A percentile compares a stretch with the other conserved stretches of the same genome.
Evolutionary conservation across 768 basidiomycete species (phyloP).

Genomic region (Kwoniella europaea): DNA sequence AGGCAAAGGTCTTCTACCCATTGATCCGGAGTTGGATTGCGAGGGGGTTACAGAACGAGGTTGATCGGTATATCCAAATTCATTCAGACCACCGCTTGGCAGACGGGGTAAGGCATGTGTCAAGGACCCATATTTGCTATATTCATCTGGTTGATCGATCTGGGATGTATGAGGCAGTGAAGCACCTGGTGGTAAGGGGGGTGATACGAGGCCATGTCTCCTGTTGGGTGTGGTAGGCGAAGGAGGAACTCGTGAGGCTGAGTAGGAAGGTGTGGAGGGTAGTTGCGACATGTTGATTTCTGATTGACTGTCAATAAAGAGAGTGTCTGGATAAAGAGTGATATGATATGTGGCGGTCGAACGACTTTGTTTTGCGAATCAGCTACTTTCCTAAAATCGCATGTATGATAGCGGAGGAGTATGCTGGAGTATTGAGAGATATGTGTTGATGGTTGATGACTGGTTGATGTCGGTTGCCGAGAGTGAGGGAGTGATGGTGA

Average conservation of each 20-base stretch:
- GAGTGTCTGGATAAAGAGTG: neutral
- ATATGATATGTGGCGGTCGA: neutral
- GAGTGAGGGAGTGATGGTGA: no score
- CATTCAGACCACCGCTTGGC: conserved; percentile 22
- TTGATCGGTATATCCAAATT: conserved; percentile 26
- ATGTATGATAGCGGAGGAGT: neutral
- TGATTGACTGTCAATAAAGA: neutral
- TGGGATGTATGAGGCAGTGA: neutral
- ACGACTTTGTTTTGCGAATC: no score
- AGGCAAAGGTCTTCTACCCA: conserved; percentile 28
- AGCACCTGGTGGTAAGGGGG: conserved; percentile 12
- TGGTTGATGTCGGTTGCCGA: neutral
- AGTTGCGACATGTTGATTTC: conserved; percentile 10
- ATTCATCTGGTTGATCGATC: neutral
- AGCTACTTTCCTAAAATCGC: neutral
- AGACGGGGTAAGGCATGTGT: conserved; percentile 11
- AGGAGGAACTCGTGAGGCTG: conserved; percentile 2
- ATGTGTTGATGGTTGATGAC: neutral
- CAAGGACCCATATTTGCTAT: neutral
- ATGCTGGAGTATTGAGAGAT: no score
- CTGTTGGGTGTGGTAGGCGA: conserved; percentile 17
- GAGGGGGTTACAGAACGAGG: conserved; percentile 8
- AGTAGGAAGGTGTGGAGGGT: conserved; percentile 9
- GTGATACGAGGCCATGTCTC: conserved; percentile 11
- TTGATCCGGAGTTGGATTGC: conserved; percentile 1